Conservation (phyloP, 1,284 basidiomycete genomes). For the Ceratobasidium sp. region DNA sequence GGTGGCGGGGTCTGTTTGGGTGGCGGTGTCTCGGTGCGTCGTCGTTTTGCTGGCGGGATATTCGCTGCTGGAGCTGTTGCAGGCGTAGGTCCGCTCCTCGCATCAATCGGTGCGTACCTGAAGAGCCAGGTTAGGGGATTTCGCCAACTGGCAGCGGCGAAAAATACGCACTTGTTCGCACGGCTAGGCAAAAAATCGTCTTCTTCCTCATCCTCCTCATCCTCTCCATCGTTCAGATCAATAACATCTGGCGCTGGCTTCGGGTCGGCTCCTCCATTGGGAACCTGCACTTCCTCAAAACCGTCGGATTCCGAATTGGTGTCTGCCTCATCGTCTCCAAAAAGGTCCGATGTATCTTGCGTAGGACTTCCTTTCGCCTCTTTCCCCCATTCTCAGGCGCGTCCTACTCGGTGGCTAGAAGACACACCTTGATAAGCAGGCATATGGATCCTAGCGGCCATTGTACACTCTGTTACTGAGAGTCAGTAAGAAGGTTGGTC, state of each 20-base stretch:
- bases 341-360: constrained; percentile 26
- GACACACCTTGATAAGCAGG: constrained; percentile 33
- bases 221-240: constrained; percentile 21
- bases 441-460: constrained; percentile 30
- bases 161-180: constrained; percentile 33
- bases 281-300: constrained; percentile 44
- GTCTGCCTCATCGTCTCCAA: constrained; percentile 28
- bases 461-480: constrained; percentile 21
- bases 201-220: constrained; percentile 40
- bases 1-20: constrained; percentile 4
- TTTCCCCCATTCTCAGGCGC: constrained; percentile 9
- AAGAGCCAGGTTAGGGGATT: background rate
- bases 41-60: constrained; percentile 24
- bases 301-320: constrained; percentile 39
- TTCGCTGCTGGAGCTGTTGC: background rate
- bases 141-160: background rate
- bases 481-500: constrained; percentile 13
- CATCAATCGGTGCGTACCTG: constrained; percentile 22
- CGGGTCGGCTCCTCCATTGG: constrained; percentile 29
- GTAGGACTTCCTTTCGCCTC: constrained; percentile 22
- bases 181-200: constrained; percentile 45
- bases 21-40: constrained; percentile 32
- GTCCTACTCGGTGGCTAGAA: background rate
- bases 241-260: constrained; percentile 20
- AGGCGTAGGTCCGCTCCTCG: background rate